phyloP scores from a whole-genome alignment of 2,329 filamentous ascomycete genomes.

The Scortechinia acanthostroma region DNA sequence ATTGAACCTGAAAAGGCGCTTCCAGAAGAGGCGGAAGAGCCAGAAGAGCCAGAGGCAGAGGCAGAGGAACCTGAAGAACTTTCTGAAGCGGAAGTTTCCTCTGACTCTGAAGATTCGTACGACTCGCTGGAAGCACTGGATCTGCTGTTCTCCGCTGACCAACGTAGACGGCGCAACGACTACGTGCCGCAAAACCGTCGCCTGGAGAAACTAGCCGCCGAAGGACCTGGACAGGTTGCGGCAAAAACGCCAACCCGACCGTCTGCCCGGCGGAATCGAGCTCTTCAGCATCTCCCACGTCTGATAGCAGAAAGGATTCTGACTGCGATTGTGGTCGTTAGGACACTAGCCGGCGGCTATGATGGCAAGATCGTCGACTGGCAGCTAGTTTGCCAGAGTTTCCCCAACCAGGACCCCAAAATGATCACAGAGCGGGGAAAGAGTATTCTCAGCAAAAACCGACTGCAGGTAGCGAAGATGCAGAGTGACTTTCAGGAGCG shows the following conservation, averaged over 20 bases:
- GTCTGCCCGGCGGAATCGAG: neutral
- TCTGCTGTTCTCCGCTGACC: too few species aligned
- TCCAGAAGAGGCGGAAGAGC: too few species aligned
- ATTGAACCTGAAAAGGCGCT: too few species aligned
- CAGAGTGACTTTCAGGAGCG: conserved; percentile 33
- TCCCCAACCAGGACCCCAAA: conserved; percentile 25
- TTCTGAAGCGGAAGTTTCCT: too few species aligned
- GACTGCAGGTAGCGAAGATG: conserved; percentile 29
- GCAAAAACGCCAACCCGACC: neutral
- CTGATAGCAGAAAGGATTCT: conserved; percentile 21
- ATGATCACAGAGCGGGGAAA: conserved; percentile 26
- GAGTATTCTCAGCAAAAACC: conserved; percentile 21
- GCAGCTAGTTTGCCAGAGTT: conserved; percentile 27
- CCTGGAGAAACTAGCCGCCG: conserved; percentile 13
- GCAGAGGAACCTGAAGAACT: too few species aligned
- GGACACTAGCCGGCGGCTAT: conserved; percentile 30
- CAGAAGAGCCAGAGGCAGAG: too few species aligned
- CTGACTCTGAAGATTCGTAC: too few species aligned
- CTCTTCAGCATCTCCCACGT: neutral
- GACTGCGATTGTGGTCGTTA: conserved; percentile 30
- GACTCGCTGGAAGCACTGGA: too few species aligned
- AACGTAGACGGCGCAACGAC: neutral
- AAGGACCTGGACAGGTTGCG: neutral
- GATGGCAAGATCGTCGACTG: conserved; percentile 32
- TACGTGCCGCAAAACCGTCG: conserved; percentile 12